phyloP scores from a whole-genome alignment of 441 rosid species.

The Gossypium aridum region DNA sequence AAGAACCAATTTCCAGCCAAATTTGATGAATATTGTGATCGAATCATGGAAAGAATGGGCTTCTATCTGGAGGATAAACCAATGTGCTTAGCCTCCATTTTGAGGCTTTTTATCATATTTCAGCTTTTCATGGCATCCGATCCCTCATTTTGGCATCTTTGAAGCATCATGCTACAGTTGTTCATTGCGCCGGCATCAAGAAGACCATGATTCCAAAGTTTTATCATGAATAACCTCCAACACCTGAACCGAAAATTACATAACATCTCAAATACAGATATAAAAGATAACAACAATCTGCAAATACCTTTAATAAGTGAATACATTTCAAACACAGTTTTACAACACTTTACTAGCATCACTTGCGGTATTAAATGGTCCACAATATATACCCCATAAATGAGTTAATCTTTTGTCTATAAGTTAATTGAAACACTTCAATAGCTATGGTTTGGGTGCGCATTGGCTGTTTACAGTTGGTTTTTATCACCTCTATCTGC shows the following conservation, averaged over 20 bases:
- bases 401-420: background rate
- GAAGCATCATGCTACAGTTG: slow-evolving; percentile 49
- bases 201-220: slow-evolving; percentile 74
- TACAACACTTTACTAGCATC: background rate
- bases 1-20: slow-evolving; percentile 8
- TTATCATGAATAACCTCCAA: slow-evolving; percentile 67
- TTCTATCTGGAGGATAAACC: background rate
- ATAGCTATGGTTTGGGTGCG: background rate
- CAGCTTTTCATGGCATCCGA: slow-evolving; percentile 23
- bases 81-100: background rate
- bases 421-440: background rate
- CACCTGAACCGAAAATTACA: slow-evolving; percentile 34
- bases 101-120: background rate
- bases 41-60: slow-evolving; percentile 14
- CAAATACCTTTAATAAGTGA: background rate
- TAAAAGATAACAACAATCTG: background rate
- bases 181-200: slow-evolving; percentile 56
- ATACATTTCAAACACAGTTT: slow-evolving; percentile 1
- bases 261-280: background rate
- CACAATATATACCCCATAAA: background rate
- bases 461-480: background rate
- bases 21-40: background rate
- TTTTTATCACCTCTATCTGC: background rate
- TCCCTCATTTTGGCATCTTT: slow-evolving; percentile 27
- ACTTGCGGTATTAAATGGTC: background rate